Percentiles rank a stretch among this genome's conserved stretches.
Evolutionary conservation across 257 asterid genomes (phyloP).

Genomic region (Rubia yunnanensis): DNA sequence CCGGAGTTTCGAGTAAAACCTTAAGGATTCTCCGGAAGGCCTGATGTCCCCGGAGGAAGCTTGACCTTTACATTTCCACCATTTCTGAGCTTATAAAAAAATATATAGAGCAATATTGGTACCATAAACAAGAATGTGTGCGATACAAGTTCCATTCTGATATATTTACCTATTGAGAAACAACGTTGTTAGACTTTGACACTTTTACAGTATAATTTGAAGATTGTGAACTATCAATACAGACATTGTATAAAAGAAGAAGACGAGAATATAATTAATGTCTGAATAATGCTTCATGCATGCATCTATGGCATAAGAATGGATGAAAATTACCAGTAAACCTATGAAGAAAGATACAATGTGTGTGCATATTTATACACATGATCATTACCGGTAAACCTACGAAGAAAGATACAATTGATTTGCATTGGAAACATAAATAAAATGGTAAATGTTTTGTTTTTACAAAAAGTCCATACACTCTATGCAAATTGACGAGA

Average conservation of each 20-base stretch:
- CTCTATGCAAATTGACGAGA: background rate
- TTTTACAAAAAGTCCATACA: background rate
- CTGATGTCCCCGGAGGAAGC: conserved; percentile 3
- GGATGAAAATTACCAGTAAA: background rate
- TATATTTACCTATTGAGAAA: background rate
- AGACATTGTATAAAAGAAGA: background rate
- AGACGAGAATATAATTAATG: too few species aligned
- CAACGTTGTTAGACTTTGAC: background rate
- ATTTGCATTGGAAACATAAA: background rate
- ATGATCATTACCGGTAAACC: background rate
- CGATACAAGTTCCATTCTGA: background rate
- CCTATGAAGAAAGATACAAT: background rate
- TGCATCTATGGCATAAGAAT: too few species aligned
- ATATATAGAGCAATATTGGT: background rate
- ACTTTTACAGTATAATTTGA: background rate
- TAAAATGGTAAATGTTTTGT: background rate
- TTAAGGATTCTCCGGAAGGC: conserved; percentile 6
- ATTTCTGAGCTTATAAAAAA: background rate
- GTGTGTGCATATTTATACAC: background rate
- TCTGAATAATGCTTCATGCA: too few species aligned
- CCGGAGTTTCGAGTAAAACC: background rate
- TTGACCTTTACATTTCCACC: background rate
- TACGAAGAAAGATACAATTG: background rate
- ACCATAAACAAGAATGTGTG: background rate
- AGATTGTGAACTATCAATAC: background rate